phyloP scores from a whole-genome alignment of 176 grass and related monocot species.

The Triticum turgidum region DNA sequence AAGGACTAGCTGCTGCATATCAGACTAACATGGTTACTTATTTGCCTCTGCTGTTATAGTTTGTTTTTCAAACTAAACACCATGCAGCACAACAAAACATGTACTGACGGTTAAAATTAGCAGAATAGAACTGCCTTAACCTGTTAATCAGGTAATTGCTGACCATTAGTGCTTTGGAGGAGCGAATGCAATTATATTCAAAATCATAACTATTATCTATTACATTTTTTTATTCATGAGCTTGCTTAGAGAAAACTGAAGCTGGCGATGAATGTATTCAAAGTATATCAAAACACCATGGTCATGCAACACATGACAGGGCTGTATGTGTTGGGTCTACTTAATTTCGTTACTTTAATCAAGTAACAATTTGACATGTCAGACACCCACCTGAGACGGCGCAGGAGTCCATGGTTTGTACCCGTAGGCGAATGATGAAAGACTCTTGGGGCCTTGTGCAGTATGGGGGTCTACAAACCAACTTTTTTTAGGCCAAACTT shows the following conservation, averaged over 20 bases:
- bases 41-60: background rate
- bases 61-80: background rate
- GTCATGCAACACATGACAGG: background rate
- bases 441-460: background rate
- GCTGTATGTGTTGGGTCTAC: background rate
- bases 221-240: background rate
- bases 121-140: background rate
- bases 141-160: background rate
- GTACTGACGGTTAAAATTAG: background rate
- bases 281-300: background rate
- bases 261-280: background rate
- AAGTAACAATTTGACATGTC: background rate
- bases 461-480: background rate
- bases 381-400: background rate
- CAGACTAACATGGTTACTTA: background rate
- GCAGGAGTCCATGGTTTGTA: background rate
- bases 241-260: background rate
- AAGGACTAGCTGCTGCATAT: background rate
- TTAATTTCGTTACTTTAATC: slow-evolving; percentile 7
- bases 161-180: background rate
- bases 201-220: background rate
- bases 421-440: background rate
- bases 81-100: background rate
- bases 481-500: background rate
- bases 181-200: background rate